Conservation (phyloP, 176 grass and related monocot species). For the Pharus latifolius region DNA sequence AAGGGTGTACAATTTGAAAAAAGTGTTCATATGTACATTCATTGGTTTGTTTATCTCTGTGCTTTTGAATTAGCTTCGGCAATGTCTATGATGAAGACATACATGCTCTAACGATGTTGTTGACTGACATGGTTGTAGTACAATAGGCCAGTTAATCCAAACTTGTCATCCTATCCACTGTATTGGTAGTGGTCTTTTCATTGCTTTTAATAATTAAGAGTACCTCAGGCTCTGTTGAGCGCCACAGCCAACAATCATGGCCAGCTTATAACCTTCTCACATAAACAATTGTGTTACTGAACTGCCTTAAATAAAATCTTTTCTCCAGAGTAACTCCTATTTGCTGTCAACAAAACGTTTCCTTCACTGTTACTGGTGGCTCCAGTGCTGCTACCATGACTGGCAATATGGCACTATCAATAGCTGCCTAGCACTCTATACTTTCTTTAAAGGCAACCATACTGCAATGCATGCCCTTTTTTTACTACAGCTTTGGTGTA, state of each 20-base stretch:
- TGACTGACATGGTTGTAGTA: neutral
- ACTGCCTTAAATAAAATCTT: neutral
- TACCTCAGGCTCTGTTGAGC: neutral
- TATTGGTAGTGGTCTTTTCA: no score
- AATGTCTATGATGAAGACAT: neutral
- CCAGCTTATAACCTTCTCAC: neutral
- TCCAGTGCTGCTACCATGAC: conserved; percentile 13
- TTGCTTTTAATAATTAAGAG: conserved; percentile 3
- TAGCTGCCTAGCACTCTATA: neutral
- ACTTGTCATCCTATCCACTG: no score
- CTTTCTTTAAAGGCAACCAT: neutral
- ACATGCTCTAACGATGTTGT: neutral
- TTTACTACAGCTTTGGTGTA: no score
- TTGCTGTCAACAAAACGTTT: neutral
- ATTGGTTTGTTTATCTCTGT: neutral
- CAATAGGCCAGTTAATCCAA: neutral
- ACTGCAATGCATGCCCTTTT: neutral
- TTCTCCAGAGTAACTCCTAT: neutral
- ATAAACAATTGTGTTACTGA: neutral
- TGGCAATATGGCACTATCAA: conserved; percentile 1
- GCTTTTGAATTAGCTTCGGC: neutral
- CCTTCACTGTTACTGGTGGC: neutral
- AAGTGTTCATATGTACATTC: neutral
- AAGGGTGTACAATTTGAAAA: neutral
- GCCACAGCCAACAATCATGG: neutral